Evolutionary conservation across 164 flowering plant genomes (phyloP).

Genomic region (Tinospora cordifolia): DNA sequence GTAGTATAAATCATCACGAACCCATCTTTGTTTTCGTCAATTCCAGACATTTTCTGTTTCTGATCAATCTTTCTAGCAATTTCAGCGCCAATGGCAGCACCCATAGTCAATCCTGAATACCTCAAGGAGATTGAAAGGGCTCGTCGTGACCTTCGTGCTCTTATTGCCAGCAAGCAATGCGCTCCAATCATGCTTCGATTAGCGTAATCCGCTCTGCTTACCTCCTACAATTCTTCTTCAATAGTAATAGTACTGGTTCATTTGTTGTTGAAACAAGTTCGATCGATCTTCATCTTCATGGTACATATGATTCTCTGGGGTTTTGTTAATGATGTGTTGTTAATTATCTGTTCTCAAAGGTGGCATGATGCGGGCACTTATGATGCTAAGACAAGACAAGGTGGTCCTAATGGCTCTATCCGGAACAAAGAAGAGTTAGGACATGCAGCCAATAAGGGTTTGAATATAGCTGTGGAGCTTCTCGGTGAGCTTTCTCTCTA

Average conservation of each 20-base stretch:
- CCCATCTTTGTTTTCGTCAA: background rate
- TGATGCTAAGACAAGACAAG: conserved; percentile 71
- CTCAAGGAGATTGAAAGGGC: conserved; percentile 78
- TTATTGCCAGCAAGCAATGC: conserved; percentile 70
- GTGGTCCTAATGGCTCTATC: conserved; percentile 93
- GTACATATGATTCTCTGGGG: too few relatives aligned
- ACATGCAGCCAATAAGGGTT: conserved; percentile 73
- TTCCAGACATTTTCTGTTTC: background rate
- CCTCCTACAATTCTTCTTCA: background rate
- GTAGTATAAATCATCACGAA: too few relatives aligned
- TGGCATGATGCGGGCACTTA: conserved; percentile 99
- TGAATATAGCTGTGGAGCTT: conserved; percentile 70
- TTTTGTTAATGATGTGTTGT: background rate
- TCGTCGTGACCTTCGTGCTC: conserved; percentile 86
- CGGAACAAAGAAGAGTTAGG: conserved; percentile 65
- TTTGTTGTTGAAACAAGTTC: too few relatives aligned
- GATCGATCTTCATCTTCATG: too few relatives aligned
- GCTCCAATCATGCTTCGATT: conserved; percentile 97
- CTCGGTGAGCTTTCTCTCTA: conserved; percentile 41
- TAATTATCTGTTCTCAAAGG: conserved; percentile 35
- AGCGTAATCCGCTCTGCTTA: conserved; percentile 42
- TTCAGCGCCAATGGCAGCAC: conserved; percentile 52
- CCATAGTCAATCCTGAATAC: conserved; percentile 71
- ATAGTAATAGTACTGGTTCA: background rate
- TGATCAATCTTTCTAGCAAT: background rate